phyloP scores from a whole-genome alignment of 345 rosid species.

The Eucalyptus fibrosa region DNA sequence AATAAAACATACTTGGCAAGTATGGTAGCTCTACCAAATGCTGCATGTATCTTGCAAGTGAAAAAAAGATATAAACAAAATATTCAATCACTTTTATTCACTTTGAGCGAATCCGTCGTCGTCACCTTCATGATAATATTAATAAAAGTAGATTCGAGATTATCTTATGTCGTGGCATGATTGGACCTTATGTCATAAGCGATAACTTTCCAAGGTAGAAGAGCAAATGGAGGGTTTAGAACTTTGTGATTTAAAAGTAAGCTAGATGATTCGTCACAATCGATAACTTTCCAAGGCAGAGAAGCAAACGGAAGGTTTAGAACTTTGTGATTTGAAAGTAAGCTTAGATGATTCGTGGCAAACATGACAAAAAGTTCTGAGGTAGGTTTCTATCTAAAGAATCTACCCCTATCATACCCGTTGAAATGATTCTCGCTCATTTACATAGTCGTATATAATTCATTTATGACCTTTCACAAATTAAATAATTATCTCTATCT shows the following conservation, averaged over 20 bases:
- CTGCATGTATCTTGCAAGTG: neutral
- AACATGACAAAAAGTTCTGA: accelerated
- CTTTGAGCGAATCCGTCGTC: accelerated
- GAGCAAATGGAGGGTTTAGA: neutral
- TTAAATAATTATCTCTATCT: neutral
- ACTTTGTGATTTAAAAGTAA: neutral
- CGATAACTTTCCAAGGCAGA: too few species aligned
- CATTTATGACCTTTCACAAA: neutral
- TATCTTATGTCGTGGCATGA: accelerated
- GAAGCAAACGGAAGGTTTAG: neutral
- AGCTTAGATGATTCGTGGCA: neutral
- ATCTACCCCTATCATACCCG: neutral
- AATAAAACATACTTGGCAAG: neutral
- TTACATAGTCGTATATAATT: neutral
- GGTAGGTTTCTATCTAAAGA: neutral
- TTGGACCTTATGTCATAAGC: accelerated
- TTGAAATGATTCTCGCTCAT: neutral
- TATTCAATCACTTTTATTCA: neutral
- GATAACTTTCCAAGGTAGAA: neutral
- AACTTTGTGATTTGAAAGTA: neutral
- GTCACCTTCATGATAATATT: neutral
- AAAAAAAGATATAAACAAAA: neutral
- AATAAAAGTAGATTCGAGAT: neutral
- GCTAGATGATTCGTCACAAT: neutral
- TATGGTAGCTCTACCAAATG: neutral